Evolutionary conservation across 2,329 filamentous ascomycete genomes (phyloP), one percentile per base, ranked within the genome.

Genomic region (Fusarium newnesense): DNA sequence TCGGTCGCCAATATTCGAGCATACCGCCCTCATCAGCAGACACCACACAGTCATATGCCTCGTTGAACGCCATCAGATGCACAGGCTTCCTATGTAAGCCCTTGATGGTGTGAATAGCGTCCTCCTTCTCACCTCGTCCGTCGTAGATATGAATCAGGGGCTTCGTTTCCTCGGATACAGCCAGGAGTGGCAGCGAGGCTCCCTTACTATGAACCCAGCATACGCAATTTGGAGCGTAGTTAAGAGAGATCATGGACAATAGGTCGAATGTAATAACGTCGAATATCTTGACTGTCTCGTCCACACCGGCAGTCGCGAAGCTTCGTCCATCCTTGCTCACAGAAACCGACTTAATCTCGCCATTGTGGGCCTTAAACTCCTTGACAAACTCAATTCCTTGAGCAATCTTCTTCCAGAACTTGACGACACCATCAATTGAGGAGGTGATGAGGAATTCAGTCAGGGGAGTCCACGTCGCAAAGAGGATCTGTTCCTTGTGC

Each of bases 331-430:
- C 96, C 44, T 91, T 89, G 83, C 96, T 98, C 72, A 94, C 92
- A 42, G 92, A 96, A 49, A 96, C 94, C 34, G 92, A 93, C 69
- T 87, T 91, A 79, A 98, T 94, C 79, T 97, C 94, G 58, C 94
- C 94, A 64, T 89, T 87, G 83, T 99, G 97, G 12, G 96, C 95
- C 79, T 92, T 92, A 85, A 97, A 99, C 84, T 99, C 95, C 84
- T 99, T 99, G 60, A 98, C 96, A 79, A 99, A 99, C 84, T 99
- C 97, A 66, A 99, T 93, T 2, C 94, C 94, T 39, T 94, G 91
- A 4, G 90, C 92, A 73, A 93, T 89, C 85, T 99, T 99, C 85
- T 99, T 99, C 96, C 96, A 99, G 82, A 99, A 99, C 83, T 99
- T 99, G 76, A 98, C 96, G 2, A 96, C 93, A n/a, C 97, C 97